These are phyloP conservation scores for Grosmannia penicillata DNA, from an alignment of 2,329 filamentous ascomycete genomes.

Conservation along the genomic window DNA sequence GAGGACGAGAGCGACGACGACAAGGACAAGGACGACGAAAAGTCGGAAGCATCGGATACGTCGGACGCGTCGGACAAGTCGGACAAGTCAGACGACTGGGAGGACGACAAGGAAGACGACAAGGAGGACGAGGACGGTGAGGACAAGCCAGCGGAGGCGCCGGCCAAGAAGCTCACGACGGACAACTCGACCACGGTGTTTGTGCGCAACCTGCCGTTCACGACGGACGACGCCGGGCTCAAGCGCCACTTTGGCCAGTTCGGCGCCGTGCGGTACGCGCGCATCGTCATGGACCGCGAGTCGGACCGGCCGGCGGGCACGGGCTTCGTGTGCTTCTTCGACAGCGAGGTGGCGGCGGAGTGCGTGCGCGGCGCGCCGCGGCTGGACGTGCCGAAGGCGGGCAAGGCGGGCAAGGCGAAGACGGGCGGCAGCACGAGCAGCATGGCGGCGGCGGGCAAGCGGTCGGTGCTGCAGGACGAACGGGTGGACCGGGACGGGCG, in stretches of 20 bases:
- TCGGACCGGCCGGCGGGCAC: slow-evolving; percentile 84
- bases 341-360: slow-evolving; percentile 54
- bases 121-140: slow-evolving; percentile 18
- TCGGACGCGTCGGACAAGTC: slow-evolving; percentile 30
- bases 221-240: slow-evolving; percentile 65
- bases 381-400: not conserved
- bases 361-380: slow-evolving; percentile 67
- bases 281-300: slow-evolving; percentile 74
- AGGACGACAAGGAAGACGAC: slow-evolving; percentile 28
- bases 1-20: slow-evolving; percentile 34
- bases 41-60: slow-evolving; percentile 27
- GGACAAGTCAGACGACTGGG: slow-evolving; percentile 27
- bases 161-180: slow-evolving; percentile 21
- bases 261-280: slow-evolving; percentile 75
- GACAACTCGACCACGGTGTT: slow-evolving; percentile 73
- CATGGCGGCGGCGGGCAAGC: slow-evolving; percentile 37
- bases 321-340: slow-evolving; percentile 87
- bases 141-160: slow-evolving; percentile 13
- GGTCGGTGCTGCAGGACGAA: slow-evolving; percentile 80
- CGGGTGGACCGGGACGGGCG: slow-evolving; percentile 64
- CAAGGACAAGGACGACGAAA: slow-evolving; percentile 28
- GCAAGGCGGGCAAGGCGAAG: not conserved
- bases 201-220: slow-evolving; percentile 87
- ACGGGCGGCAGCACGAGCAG: not conserved
- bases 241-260: slow-evolving; percentile 81